phyloP scores from a whole-genome alignment of 768 basidiomycete species.

The Daedalea quercina region DNA sequence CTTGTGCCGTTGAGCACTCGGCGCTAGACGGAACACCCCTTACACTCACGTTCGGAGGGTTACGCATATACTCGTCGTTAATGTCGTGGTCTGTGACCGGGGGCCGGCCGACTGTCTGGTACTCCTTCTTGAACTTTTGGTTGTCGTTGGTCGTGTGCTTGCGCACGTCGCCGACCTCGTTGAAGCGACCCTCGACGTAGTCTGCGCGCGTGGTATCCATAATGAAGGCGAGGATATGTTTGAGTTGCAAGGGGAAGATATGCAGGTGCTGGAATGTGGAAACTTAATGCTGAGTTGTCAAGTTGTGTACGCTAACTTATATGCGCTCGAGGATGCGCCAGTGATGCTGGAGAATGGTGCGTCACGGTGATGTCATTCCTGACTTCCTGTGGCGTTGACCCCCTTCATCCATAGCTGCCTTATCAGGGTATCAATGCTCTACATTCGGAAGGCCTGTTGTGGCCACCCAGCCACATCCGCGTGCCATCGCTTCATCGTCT shows the following conservation, averaged over 20 bases:
- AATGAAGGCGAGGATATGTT: background rate
- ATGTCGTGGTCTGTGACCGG: constrained; percentile 24
- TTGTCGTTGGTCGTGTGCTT: constrained; percentile 7
- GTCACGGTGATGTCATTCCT: constrained; percentile 5
- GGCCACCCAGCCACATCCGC: no score
- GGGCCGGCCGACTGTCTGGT: constrained; percentile 21
- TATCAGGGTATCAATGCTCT: background rate
- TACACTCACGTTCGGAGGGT: constrained; percentile 24
- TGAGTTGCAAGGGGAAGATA: background rate
- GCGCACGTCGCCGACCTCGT: constrained; percentile 3
- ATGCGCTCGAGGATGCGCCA: background rate
- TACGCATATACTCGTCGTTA: constrained; percentile 26
- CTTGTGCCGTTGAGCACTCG: no score
- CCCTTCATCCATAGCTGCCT: background rate
- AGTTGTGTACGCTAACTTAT: background rate
- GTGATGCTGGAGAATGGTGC: background rate
- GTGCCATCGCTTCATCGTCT: no score
- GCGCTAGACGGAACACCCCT: background rate
- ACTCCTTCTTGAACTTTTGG: constrained; percentile 22
- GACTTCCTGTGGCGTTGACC: background rate
- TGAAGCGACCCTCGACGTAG: background rate
- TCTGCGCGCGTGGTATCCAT: constrained; percentile 4
- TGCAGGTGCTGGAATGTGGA: background rate
- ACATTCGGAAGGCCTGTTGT: background rate
- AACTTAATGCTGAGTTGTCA: background rate